Base-by-base conservation (phyloP, 2,329 filamentous ascomycete genomes). In the Ophiostoma piceae region DNA sequence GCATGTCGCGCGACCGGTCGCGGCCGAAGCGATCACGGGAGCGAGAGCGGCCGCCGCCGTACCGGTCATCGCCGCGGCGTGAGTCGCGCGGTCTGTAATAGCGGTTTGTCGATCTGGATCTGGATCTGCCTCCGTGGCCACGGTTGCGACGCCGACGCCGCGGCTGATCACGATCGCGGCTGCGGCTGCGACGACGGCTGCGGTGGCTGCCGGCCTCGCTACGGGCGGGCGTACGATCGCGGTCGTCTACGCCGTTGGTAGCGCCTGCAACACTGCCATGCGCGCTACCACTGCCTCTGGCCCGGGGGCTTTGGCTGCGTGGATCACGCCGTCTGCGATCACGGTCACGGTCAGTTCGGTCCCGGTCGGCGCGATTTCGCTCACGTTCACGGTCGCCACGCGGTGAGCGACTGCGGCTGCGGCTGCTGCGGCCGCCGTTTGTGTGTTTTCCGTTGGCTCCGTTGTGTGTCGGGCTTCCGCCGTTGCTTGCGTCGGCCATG, bases 171-270 rank as follows among this genome's bases (percentile, higher is more conserved):
- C 64, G 65, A 12, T 67, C 65, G 29, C 66, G 66, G 41, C 69
- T 72, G 77, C 90, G 88, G 79, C 90, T 93, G 80, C 87, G 87
- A 80, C 90, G 92, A 83, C 91, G 87, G 78, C 89, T 90, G 85
- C 91, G 91, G 80, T 91, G 88, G 82, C 90, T 93, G 78, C 90
- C 90, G 76, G 90, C 84, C 74, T 94, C 91, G 82, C 91, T 93
- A 75, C 84, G 85, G 67, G 89, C 89, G 69, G 89, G 91, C 75
- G 87, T 84, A 73, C 88, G 85, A 74, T 70, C 51, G 6, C 68
- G 54, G 32, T 69, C 72, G n/a, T 66, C 62, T 39, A 65, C 16
- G 6, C 62, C 62, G 19, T 9, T 60, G 57, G 41, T 64, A 1
- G 22, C 60, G 41, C 29, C 35, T 43, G 66, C 11, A 1, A 19